Conservation (phyloP, 176 grass and related monocot genomes). For the Dendrocalamus sinicus region DNA sequence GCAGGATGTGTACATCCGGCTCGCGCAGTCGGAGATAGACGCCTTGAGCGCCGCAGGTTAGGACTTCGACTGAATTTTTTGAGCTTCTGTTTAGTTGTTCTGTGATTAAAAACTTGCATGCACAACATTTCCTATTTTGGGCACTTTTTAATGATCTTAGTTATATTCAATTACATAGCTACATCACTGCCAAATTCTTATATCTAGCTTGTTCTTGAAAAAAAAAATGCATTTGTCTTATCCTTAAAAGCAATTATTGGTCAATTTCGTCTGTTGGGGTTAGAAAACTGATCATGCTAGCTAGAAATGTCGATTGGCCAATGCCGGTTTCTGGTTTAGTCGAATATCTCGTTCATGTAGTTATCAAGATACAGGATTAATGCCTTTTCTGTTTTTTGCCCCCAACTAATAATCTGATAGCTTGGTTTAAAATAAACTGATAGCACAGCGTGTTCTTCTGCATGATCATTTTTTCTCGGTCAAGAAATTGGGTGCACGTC, state of each 20-base stretch:
- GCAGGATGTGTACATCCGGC: constrained; percentile 56
- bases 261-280: background rate
- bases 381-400: background rate
- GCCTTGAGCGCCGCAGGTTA: constrained; percentile 40
- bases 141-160: background rate
- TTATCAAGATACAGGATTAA: background rate
- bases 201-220: constrained; percentile 4
- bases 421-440: background rate
- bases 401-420: background rate
- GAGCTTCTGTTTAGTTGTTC: background rate
- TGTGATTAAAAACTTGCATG: background rate
- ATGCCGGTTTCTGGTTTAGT: background rate
- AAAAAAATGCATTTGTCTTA: background rate
- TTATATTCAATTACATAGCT: background rate
- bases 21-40: constrained; percentile 58
- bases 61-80: background rate
- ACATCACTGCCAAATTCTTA: background rate
- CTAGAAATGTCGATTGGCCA: background rate
- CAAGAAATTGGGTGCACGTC: background rate
- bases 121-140: background rate
- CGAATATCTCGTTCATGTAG: background rate
- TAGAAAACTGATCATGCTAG: background rate
- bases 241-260: background rate
- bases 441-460: background rate
- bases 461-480: background rate